A percentile compares a stretch with the other conserved stretches of the same genome.
These are phyloP conservation scores for Dendrobium huoshanense DNA, from an alignment of 106 monocot genomes.

Conservation along the genomic window DNA sequence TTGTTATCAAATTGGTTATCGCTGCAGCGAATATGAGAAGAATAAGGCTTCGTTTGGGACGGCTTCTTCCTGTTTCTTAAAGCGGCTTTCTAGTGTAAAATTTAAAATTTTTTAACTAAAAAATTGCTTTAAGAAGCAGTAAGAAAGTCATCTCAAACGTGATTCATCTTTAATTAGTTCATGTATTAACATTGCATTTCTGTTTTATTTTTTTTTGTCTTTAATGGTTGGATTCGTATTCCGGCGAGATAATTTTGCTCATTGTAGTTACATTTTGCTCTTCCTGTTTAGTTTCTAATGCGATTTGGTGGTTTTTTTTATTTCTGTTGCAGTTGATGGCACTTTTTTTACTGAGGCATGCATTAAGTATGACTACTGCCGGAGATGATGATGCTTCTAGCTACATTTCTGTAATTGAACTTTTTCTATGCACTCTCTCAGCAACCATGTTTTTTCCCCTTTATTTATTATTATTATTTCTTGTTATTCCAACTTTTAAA, in stretches of 20 bases:
- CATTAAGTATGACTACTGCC: conserved; percentile 43
- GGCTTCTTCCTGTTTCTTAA: too few species aligned
- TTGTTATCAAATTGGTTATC: neutral
- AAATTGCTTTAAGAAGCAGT: too few species aligned
- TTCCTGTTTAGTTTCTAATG: neutral
- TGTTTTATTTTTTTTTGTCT: neutral
- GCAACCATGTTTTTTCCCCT: neutral
- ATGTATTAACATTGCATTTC: neutral
- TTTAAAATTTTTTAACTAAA: too few species aligned
- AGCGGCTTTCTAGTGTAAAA: too few species aligned
- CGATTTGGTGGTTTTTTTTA: neutral
- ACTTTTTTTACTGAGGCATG: conserved; percentile 81
- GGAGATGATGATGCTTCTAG: conserved; percentile 77
- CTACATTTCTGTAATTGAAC: conserved; percentile 65
- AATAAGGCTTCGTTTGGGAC: neutral
- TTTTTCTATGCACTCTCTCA: neutral
- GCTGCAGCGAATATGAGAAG: neutral
- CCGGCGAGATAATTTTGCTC: neutral
- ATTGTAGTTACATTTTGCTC: neutral
- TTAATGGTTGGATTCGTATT: neutral
- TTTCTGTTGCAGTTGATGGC: conserved; percentile 64
- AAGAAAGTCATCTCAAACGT: too few species aligned
- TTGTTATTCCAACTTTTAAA: neutral
- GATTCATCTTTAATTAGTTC: neutral
- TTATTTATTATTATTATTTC: too few species aligned